Evolutionary conservation across 371 early-diverging fungal species (phyloP), one percentile per base, ranked within the genome.

Genomic region (Mucor saturninus): DNA sequence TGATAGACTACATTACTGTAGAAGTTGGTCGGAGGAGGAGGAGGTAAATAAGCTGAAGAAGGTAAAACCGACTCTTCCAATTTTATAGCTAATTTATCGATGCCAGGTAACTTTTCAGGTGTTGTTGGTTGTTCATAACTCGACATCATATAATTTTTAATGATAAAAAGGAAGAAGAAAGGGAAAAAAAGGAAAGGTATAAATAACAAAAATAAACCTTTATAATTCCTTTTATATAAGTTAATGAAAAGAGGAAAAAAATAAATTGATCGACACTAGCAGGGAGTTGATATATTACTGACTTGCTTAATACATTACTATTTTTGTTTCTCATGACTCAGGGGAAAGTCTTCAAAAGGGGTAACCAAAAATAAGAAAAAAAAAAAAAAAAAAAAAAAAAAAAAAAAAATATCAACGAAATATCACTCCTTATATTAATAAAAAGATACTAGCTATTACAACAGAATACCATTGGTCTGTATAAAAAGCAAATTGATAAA

Each of bases 21-120:
- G 38, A 35, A n/a, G 42, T 45, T 38, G 38, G 4, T 35, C 8
- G 55, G 39, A 5, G 58, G 29, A 39, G 67, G 48, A 42, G 68
- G 58, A 14, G 55, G 53, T 9, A 56, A 30, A 31, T 61, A 26
- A 45, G 67, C 46, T 30, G 68, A 46, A 28, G 64, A 54, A 39
- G 63, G 49, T 53, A 54, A 32, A 11, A 45, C 9, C n/a, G 32
- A 43, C 39, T 61, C 69, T 28, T 72, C 72, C 30, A 65, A 38
- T 59, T 69, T 71, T 5, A 50, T 50, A 32, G 71, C 65, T 21
- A 74, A 54, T 55, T 64, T 64, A 28, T 71, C 67, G 59, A 74
- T 74, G 21, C 74, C 67, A 50, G 74, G 74, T 54, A 74, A 56
- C 45, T 70, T 74, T 55, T 72, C 72, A 31, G 68, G 68, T 57